Percentiles rank a stretch among this genome's conserved stretches.
These are phyloP conservation scores for Saccharum officinarum DNA, from an alignment of 176 grass and related monocot species.

Conservation along the genomic window DNA sequence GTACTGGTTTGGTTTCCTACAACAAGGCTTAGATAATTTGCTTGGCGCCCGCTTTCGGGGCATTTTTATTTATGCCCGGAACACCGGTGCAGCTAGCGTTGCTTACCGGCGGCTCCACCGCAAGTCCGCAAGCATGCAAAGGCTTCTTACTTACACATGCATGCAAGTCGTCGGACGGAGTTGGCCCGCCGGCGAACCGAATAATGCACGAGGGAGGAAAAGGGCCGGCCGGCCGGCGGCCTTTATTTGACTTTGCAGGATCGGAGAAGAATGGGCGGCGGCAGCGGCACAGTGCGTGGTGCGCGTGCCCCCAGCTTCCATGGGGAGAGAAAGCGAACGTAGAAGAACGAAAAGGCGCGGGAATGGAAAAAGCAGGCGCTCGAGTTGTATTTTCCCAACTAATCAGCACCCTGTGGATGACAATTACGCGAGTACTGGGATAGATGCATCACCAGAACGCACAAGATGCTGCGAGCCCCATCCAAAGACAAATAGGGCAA, in stretches of 20 bases:
- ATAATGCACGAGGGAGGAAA: constrained; percentile 39
- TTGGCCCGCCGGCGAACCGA: constrained; percentile 20
- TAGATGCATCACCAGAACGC: not conserved
- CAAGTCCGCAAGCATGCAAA: not conserved
- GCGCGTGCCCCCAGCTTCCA: not conserved
- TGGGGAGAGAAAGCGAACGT: not conserved
- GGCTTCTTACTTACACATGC: not conserved
- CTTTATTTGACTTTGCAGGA: constrained; percentile 46
- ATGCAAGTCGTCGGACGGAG: not conserved
- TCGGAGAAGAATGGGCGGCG: constrained; percentile 9
- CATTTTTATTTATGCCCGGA: not conserved
- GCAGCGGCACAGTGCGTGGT: not conserved
- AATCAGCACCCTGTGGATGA: constrained; percentile 30
- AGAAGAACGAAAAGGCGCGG: not conserved
- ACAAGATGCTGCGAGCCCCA: not conserved
- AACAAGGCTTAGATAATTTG: not conserved
- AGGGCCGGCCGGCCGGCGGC: not conserved
- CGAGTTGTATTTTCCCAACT: not conserved
- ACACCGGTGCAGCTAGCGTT: not conserved
- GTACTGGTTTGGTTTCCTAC: not conserved
- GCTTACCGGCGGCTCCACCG: not conserved
- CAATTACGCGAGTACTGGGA: not conserved
- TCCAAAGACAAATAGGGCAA: not conserved
- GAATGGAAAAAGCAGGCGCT: not conserved
- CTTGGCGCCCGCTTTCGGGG: not conserved